Percentiles rank a stretch among this genome's conserved stretches.
phyloP scores from a whole-genome alignment of 1,284 basidiomycete species.

The Moesziomyces sp. region DNA sequence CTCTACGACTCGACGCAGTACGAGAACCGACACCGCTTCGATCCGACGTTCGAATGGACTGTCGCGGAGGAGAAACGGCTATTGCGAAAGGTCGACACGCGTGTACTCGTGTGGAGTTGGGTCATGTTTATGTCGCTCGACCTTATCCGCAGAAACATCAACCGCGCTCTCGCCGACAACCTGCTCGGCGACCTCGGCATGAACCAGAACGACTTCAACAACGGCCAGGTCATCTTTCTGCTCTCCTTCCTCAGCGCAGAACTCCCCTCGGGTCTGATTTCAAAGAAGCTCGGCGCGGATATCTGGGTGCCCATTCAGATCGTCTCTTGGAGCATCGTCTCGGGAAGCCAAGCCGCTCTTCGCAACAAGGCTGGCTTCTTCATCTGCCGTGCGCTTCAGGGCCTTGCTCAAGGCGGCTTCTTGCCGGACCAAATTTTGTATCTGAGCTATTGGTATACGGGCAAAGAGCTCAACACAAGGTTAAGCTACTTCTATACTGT shows the following conservation, averaged over 20 bases:
- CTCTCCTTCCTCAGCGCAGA: conserved; percentile 50
- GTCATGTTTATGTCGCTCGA: conserved; percentile 47
- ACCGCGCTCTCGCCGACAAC: conserved; percentile 42
- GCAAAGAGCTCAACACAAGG: conserved; percentile 73
- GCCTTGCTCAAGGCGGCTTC: conserved; percentile 73
- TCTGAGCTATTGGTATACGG: conserved; percentile 68
- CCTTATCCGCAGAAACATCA: conserved; percentile 50
- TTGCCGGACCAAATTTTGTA: conserved; percentile 68
- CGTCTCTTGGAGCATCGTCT: conserved; percentile 39
- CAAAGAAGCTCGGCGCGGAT: conserved; percentile 56
- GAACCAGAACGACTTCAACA: conserved; percentile 59
- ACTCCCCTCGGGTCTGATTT: conserved; percentile 52
- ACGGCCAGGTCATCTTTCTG: conserved; percentile 46
- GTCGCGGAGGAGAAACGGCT: conserved; percentile 18
- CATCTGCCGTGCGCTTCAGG: conserved; percentile 28
- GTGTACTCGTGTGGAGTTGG: conserved; percentile 31
- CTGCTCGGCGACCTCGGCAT: conserved; percentile 52
- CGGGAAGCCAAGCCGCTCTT: conserved; percentile 30
- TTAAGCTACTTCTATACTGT: conserved; percentile 73
- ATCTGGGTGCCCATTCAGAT: conserved; percentile 55
- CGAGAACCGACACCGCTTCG: conserved; percentile 42
- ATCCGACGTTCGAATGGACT: conserved; percentile 38
- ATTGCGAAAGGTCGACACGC: conserved; percentile 21
- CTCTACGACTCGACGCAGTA: conserved; percentile 38
- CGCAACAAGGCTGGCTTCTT: conserved; percentile 41